These are phyloP conservation scores for Fusarium sp. DNA, from an alignment of 2,329 filamentous ascomycete genomes.

Conservation along the genomic window DNA sequence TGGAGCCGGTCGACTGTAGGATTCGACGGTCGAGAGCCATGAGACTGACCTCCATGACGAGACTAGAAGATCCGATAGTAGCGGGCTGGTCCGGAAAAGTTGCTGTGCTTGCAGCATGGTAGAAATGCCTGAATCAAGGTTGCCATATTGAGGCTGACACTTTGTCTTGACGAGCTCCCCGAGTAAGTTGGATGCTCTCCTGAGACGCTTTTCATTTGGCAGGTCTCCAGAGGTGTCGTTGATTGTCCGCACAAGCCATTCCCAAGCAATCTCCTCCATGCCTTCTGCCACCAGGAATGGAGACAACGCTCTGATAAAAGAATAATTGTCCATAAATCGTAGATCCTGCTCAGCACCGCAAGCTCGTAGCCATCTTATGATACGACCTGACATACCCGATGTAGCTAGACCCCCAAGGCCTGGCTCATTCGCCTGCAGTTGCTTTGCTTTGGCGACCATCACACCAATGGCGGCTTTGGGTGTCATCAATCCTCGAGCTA, in stretches of 20 bases:
- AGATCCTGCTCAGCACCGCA: conserved; percentile 60
- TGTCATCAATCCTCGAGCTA: conserved; percentile 67
- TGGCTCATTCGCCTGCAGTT: conserved; percentile 50
- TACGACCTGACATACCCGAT: conserved; percentile 58
- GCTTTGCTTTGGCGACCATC: conserved; percentile 58
- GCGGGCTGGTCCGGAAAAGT: conserved; percentile 51
- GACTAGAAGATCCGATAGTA: conserved; percentile 52
- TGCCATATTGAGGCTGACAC: conserved; percentile 52
- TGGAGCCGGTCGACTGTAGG: conserved; percentile 57
- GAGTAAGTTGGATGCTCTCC: conserved; percentile 49
- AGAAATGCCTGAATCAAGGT: conserved; percentile 61
- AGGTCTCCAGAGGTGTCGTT: conserved; percentile 37
- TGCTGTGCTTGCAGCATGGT: conserved; percentile 59
- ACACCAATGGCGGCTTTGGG: conserved; percentile 64
- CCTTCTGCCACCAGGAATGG: conserved; percentile 65
- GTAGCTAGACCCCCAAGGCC: conserved; percentile 48
- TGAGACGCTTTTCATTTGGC: conserved; percentile 37
- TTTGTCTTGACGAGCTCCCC: conserved; percentile 56
- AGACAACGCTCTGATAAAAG: conserved; percentile 54
- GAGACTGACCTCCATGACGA: conserved; percentile 60
- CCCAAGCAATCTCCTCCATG: conserved; percentile 62
- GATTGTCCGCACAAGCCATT: conserved; percentile 60
- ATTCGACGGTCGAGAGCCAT: conserved; percentile 63
- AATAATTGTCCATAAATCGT: conserved; percentile 55
- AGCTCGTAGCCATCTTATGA: conserved; percentile 65